These are phyloP conservation scores for Metschnikowia kunwiensis DNA, from an alignment of 805 yeast species.

Conservation along the genomic window DNA sequence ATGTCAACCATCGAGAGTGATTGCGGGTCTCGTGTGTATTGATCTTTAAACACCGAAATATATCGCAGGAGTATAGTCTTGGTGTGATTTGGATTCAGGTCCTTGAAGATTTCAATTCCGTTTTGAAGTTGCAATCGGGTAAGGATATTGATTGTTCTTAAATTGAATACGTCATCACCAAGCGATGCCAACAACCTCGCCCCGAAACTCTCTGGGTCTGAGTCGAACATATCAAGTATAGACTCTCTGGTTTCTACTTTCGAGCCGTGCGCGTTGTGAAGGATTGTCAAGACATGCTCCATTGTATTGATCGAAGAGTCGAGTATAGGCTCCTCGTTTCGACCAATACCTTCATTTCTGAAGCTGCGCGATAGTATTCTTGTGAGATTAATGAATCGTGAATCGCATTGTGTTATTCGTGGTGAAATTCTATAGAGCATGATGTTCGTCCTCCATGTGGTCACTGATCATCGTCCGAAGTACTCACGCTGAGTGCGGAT, in stretches of 20 bases:
- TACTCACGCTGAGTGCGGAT: too few species aligned
- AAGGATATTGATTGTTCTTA: slow-evolving; percentile 9
- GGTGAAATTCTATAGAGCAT: too few species aligned
- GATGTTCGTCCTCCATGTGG: too few species aligned
- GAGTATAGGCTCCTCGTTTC: neutral
- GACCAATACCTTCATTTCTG: too few species aligned
- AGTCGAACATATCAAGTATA: slow-evolving; percentile 1
- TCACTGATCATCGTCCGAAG: too few species aligned
- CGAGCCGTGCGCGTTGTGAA: slow-evolving; percentile 14
- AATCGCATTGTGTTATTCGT: too few species aligned
- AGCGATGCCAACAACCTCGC: slow-evolving; percentile 1
- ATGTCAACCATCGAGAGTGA: slow-evolving; percentile 1
- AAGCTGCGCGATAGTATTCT: too few species aligned
- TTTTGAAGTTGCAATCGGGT: slow-evolving; percentile 5
- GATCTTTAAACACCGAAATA: slow-evolving; percentile 8
- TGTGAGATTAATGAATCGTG: too few species aligned
- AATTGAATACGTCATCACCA: slow-evolving; percentile 13
- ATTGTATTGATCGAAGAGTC: slow-evolving; percentile 18
- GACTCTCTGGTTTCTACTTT: slow-evolving; percentile 6
- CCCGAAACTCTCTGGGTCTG: neutral
- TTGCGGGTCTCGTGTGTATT: slow-evolving; percentile 1
- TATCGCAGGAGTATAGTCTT: slow-evolving; percentile 8
- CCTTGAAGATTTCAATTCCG: slow-evolving; percentile 8
- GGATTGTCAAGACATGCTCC: slow-evolving; percentile 16
- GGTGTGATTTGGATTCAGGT: slow-evolving; percentile 8